Conservation (phyloP, 2,329 filamentous ascomycete genomes). For the Orbilia blumenaviensis region DNA sequence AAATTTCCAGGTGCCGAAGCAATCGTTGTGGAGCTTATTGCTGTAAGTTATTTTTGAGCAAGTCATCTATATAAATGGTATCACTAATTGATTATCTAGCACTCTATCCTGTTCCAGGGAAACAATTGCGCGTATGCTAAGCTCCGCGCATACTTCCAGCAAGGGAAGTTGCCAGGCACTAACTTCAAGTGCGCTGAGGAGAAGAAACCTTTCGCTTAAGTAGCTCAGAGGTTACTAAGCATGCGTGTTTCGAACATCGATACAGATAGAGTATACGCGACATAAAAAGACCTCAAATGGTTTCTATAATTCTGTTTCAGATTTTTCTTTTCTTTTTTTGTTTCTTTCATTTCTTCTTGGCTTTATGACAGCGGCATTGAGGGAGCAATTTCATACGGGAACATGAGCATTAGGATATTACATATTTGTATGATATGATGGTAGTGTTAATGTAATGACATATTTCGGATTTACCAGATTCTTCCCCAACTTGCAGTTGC, state of each 20-base stretch:
- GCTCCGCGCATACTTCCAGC: conserved; percentile 5
- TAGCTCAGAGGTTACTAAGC: too few species aligned
- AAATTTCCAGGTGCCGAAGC: conserved; percentile 24
- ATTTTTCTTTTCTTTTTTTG: not conserved
- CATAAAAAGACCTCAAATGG: not conserved
- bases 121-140: conserved; percentile 2
- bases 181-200: conserved; percentile 18
- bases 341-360: not conserved
- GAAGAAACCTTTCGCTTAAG: conserved; percentile 8
- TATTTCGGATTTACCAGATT: too few species aligned
- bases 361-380: not conserved
- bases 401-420: not conserved
- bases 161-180: conserved; percentile 13
- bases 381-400: not conserved
- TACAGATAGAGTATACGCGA: too few species aligned
- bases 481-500: too few species aligned
- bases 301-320: too few species aligned
- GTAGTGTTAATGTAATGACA: too few species aligned
- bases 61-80: too few species aligned
- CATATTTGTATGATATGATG: not conserved
- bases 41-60: too few species aligned
- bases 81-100: not conserved
- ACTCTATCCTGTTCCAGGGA: not conserved
- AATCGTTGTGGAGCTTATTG: conserved; percentile 13
- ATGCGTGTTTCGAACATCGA: too few species aligned